Evolutionary conservation across 176 grass and related monocot species (phyloP), one percentile per base, ranked within the genome.

Genomic region (Rhynchospora pubera): DNA sequence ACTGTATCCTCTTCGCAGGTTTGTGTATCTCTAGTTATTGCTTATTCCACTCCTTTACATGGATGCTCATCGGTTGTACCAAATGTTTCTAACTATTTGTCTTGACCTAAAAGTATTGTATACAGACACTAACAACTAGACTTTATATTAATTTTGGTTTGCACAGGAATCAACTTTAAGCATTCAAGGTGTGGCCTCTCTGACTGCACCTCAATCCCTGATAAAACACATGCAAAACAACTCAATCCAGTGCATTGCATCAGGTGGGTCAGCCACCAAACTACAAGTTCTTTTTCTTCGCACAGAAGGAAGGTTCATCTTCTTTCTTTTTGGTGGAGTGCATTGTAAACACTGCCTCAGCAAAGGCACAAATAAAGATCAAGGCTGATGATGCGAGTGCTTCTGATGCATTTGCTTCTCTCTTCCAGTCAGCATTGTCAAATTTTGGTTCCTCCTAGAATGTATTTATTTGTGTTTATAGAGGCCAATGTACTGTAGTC

Each of bases 271-370:
- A 96, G 81, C 86, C 89, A 51, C 93, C 97, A 76, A 99, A 93
- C 66, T 99, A 96, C 84, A 99, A 99, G 84, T 99, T 93, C 86
- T 96, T 93, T 80, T 95, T 99, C 86, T 99, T 93, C 52, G 97
- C 93, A 28, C 97, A 99, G 70, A 93, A 89, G 83, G 97, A 96
- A 57, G 90, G 82, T 34, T 80, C 86, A 23, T 43, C 89, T 66
- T 76, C 83, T 22, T 93, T 96, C 89, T 96, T 96, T 79, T 90
- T 99, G 74, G 91, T 99, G 46, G 97, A 99, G 78, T 99, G 93
- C 57, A 91, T 99, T 56, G 57, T 99, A 66, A 99, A 93, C 83
- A 91, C 97, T 28, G 89, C 93, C 69, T 96, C 93, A 44, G 91
- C 87, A 3, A 96, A 91, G 83, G 91, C 88, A 79, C 93, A 99